phyloP scores from a whole-genome alignment of 108 stramenopile species.

The Pseudonitzschia pungens region DNA sequence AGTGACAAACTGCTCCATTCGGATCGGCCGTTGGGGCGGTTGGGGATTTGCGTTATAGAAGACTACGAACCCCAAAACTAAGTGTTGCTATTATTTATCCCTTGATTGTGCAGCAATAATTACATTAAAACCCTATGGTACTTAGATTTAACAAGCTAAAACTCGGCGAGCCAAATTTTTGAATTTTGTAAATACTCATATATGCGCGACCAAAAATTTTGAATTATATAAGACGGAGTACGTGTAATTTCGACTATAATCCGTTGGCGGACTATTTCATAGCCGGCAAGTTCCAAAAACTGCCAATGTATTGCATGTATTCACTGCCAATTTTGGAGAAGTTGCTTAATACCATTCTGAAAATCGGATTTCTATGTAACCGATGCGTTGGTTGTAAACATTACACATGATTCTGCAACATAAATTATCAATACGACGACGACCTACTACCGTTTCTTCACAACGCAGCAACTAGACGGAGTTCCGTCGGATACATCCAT shows the following conservation, averaged over 20 bases:
- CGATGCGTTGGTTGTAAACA: not conserved
- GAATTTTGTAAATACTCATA: not conserved
- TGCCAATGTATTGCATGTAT: not conserved
- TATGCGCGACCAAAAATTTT: not conserved
- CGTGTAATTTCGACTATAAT: not conserved
- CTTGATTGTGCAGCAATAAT: too few species aligned
- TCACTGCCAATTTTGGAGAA: not conserved
- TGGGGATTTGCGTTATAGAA: too few species aligned
- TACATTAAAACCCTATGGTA: not conserved
- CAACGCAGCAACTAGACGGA: too few species aligned
- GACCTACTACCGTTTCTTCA: not conserved
- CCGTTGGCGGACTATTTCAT: not conserved
- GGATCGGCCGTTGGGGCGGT: too few species aligned
- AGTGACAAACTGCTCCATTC: too few species aligned
- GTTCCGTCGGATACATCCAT: too few species aligned
- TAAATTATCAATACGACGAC: too few species aligned
- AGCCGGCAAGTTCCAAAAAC: not conserved
- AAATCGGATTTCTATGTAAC: too few species aligned
- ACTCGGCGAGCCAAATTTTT: conserved; percentile 11
- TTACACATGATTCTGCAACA: too few species aligned
- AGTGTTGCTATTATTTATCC: too few species aligned
- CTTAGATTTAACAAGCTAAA: not conserved
- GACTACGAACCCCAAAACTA: too few species aligned
- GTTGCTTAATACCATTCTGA: not conserved
- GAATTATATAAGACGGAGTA: not conserved